Percentiles rank a stretch among this genome's conserved stretches.
phyloP scores from a whole-genome alignment of 192 early-diverging fungal genomes.

The Thamnidium elegans region DNA sequence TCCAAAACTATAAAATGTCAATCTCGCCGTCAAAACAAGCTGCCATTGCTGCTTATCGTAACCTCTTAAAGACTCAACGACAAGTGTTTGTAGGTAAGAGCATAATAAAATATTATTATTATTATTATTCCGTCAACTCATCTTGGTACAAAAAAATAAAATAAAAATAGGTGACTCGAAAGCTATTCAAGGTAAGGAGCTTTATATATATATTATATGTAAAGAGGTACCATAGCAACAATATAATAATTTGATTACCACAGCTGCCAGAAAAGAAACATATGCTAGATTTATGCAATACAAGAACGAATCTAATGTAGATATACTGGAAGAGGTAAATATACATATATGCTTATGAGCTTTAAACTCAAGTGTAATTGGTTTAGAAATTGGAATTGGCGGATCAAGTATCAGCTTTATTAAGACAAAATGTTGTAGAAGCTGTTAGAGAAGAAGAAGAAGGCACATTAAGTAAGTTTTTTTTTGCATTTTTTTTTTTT shows the following conservation, averaged over 20 bases:
- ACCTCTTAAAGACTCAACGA: constrained; percentile 20
- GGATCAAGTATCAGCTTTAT: constrained; percentile 10
- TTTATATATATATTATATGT: too few species aligned
- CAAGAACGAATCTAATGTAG: constrained; percentile 10
- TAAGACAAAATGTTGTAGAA: constrained; percentile 8
- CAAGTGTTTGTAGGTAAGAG: constrained; percentile 14
- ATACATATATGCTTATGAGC: neutral
- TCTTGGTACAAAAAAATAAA: neutral
- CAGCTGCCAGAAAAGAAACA: constrained; percentile 19
- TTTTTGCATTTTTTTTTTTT: too few species aligned
- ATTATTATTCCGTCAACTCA: neutral
- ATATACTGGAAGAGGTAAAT: constrained; percentile 15
- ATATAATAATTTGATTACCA: neutral
- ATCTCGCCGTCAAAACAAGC: constrained; percentile 20
- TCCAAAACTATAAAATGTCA: constrained; percentile 1
- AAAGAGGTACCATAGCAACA: neutral
- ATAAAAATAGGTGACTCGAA: constrained; percentile 1
- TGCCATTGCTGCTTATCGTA: constrained; percentile 14
- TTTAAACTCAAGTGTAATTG: neutral
- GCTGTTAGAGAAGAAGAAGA: neutral
- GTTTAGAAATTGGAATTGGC: constrained; percentile 16
- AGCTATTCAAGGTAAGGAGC: constrained; percentile 17
- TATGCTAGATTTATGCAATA: constrained; percentile 18
- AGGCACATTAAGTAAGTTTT: constrained; percentile 9
- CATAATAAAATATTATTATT: neutral